A percentile compares a stretch with the other conserved stretches of the same genome.
Evolutionary conservation across 2,329 filamentous ascomycete species (phyloP).

Genomic region (Beauveria medogensis): DNA sequence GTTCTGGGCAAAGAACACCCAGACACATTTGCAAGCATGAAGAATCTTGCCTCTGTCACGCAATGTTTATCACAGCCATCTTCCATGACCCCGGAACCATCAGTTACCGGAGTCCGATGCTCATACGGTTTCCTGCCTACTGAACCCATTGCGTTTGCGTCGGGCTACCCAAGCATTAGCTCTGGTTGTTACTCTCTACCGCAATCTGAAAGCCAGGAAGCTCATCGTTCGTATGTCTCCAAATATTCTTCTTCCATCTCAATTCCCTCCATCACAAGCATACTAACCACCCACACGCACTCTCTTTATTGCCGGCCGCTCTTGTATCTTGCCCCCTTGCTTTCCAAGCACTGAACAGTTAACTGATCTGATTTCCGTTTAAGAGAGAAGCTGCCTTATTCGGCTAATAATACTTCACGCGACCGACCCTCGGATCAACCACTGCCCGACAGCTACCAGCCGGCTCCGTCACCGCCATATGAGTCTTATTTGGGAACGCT

Average conservation of each 20-base stretch:
- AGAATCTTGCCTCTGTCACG: background rate
- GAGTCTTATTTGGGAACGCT: background rate
- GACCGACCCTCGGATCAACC: no score
- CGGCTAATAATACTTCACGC: no score
- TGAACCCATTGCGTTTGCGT: background rate
- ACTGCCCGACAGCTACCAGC: no score
- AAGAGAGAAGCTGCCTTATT: no score
- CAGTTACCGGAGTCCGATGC: background rate
- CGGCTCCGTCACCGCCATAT: background rate
- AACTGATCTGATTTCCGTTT: no score
- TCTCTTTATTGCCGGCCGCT: background rate
- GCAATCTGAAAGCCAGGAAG: background rate
- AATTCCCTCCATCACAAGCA: no score
- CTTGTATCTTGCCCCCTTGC: no score
- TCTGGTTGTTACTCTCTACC: background rate
- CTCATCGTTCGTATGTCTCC: background rate
- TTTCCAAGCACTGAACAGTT: no score
- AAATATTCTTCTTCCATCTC: background rate
- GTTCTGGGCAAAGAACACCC: background rate
- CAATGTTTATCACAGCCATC: background rate
- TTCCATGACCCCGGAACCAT: background rate
- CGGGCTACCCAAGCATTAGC: background rate
- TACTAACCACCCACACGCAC: background rate
- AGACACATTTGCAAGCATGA: background rate
- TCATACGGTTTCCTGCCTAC: background rate